Base-by-base conservation (phyloP, 805 yeast genomes). In the Metschnikowia rubicola region DNA sequence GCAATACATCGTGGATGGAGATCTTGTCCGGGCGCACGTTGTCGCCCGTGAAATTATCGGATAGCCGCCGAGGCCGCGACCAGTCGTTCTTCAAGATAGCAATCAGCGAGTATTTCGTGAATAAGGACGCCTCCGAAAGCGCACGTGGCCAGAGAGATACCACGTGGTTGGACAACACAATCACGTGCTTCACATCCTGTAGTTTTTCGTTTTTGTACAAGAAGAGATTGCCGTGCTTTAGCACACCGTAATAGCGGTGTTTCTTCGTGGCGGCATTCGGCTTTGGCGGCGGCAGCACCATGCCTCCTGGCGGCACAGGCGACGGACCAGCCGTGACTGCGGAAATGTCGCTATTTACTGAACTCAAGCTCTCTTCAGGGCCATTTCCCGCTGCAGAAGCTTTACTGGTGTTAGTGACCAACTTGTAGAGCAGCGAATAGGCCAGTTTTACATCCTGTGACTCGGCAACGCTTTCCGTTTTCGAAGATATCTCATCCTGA, bases 181-280 rank as follows among this genome's bases (percentile, higher is more conserved):
- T 80, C 8, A 87, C 96, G 64, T 88, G 91, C 52, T 79, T 80
- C 15, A 86, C 84, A 62, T 82, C 81, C 59, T 73, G 76, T 61
- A 80, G 74, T 40, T 73, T 70, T 50, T 84, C 86, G 59, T 86
- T 88, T 50, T 80, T 80, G 67, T 88, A 92, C n/a, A 94, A 70
- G 60, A 91, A 88, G 45, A 94, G 66, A 60, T 90, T 90, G 0
- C 97, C 96, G 59, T 91, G 97, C 58, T 87, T 85, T 43, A 90
- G 69, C 0, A 87, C 81, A 1, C 84, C 91, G 62, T 67, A 86
- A 59, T 74, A 86, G 36, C 81, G 68, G 59, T 84, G 87, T 57
- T 80, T 83, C 55, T 71, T 75, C 11, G 49, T 31, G 36, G 61
- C 56, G 19, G 59, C 48, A 19, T 53, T 60, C 40, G 41, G 48